phyloP scores from a whole-genome alignment of 2,329 filamentous ascomycete species.

The Pseudogymnoascus sp. region DNA sequence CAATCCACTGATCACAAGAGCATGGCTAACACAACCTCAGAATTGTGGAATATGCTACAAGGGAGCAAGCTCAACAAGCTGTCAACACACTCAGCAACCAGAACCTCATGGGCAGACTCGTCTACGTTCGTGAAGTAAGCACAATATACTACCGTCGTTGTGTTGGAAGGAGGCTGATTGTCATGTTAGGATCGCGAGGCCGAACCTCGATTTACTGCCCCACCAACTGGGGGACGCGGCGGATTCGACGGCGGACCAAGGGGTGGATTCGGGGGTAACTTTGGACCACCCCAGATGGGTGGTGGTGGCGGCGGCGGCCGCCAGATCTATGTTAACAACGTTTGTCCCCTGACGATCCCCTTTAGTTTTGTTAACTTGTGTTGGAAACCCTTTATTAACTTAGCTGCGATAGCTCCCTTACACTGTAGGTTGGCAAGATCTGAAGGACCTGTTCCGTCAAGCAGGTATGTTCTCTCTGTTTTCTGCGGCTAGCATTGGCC shows the following conservation, averaged over 20 bases:
- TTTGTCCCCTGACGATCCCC: slow-evolving; percentile 54
- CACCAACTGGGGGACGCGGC: slow-evolving; percentile 55
- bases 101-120: slow-evolving; percentile 94
- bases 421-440: slow-evolving; percentile 96
- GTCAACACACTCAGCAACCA: slow-evolving; percentile 98
- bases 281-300: slow-evolving; percentile 28
- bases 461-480: slow-evolving; percentile 61
- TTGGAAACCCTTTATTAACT: slow-evolving; percentile 31
- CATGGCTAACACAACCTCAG: slow-evolving; percentile 39
- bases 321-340: slow-evolving; percentile 97
- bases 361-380: slow-evolving; percentile 24
- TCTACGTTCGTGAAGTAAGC: slow-evolving; percentile 93
- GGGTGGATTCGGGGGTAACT: slow-evolving; percentile 46
- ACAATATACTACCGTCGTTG: not conserved
- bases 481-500: slow-evolving; percentile 22
- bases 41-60: slow-evolving; percentile 99
- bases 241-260: slow-evolving; percentile 46
- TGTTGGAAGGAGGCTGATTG: slow-evolving; percentile 19
- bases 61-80: slow-evolving; percentile 96
- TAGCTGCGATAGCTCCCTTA: slow-evolving; percentile 70
- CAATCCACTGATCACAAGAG: slow-evolving; percentile 12
- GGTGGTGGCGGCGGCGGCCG: slow-evolving; percentile 57
- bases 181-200: slow-evolving; percentile 79
- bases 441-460: slow-evolving; percentile 98
- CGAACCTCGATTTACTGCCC: slow-evolving; percentile 88